phyloP scores from a whole-genome alignment of 495 filamentous ascomycete genomes.

The Penicillium manginii region DNA sequence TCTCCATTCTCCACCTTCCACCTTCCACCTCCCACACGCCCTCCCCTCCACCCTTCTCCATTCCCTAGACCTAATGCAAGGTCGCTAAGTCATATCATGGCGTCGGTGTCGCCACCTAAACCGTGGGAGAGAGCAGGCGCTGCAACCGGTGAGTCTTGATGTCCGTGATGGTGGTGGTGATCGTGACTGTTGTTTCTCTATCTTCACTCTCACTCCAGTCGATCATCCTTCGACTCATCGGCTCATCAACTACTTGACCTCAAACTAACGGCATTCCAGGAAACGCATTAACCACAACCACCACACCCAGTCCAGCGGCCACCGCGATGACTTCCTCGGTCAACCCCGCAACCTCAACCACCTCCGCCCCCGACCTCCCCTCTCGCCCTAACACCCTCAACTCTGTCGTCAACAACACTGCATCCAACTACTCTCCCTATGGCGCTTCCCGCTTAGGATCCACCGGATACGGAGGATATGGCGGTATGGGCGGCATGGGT shows the following conservation, averaged over 20 bases:
- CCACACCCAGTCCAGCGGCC: constrained; percentile 44
- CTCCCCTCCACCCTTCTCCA: neutral
- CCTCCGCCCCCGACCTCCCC: constrained; percentile 73
- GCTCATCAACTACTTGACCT: neutral
- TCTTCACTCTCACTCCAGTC: constrained; percentile 6
- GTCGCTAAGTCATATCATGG: constrained; percentile 42
- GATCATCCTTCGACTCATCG: neutral
- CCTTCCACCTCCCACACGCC: constrained; percentile 9
- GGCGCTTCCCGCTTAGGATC: constrained; percentile 62
- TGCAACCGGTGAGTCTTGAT: constrained; percentile 52
- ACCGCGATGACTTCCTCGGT: constrained; percentile 45
- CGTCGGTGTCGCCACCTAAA: constrained; percentile 84
- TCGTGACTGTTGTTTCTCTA: neutral
- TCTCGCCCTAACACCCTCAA: constrained; percentile 75
- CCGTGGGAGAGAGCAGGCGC: constrained; percentile 88
- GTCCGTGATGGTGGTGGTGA: neutral
- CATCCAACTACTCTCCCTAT: constrained; percentile 81
- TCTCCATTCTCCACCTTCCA: constrained; percentile 7
- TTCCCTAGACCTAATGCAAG: constrained; percentile 28
- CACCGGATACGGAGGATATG: constrained; percentile 51
- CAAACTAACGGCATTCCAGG: constrained; percentile 30
- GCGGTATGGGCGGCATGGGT: constrained; percentile 32
- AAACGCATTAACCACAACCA: constrained; percentile 39
- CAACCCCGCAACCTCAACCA: constrained; percentile 47
- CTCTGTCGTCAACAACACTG: constrained; percentile 79